Base-by-base conservation (phyloP, 306 rosid genomes). In the Lathyrus tuberosus region DNA sequence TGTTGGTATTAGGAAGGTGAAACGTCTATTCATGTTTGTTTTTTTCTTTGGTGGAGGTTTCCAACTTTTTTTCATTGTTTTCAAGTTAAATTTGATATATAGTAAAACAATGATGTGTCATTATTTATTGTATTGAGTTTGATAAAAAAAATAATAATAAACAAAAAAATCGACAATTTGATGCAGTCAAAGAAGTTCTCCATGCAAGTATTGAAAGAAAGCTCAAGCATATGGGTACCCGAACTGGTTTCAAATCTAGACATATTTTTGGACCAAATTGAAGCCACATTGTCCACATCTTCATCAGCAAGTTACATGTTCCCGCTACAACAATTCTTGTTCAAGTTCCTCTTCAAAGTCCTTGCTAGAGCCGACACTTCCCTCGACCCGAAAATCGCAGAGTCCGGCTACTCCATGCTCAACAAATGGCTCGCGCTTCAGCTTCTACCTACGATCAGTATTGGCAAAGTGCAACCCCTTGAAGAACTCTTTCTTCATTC, bases 401-500 rank as follows among this genome's bases (percentile, higher is more conserved):
- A 84, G 0, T 81, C 86, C 2, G 99, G 97, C 65, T 63, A 76
- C 17, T 12, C 41, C 11, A 86, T 87, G 85, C 59, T 95, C 3
- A 71, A 89, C 74, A 53, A 80, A 8, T 95, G 99, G 99, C 91
- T 91, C 4, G 97, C 91, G 15, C 77, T 95, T 18, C 97, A 91
- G 87, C 56, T 95, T 16, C 86, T 86, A 15, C 97, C 99, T 65
- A 91, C 89, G 0, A 51, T 86, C 30, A 63, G 80, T 66, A 58
- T 91, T 0, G 92, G 97, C 48, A 0, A 78, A 33, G 65, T 87
- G 28, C 99, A 91, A 77, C 99, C 99, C 5, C 83, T 95, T 0
- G 99, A 87, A 69, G 99, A 95, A 80, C 83, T 91, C 40, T 79
- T 95, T 67, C 84, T 95, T 28, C 99, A 95, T 66, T 95, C 99